phyloP scores from a whole-genome alignment of 352 stramenopile genomes.

The Pythium pectinolyticum region DNA sequence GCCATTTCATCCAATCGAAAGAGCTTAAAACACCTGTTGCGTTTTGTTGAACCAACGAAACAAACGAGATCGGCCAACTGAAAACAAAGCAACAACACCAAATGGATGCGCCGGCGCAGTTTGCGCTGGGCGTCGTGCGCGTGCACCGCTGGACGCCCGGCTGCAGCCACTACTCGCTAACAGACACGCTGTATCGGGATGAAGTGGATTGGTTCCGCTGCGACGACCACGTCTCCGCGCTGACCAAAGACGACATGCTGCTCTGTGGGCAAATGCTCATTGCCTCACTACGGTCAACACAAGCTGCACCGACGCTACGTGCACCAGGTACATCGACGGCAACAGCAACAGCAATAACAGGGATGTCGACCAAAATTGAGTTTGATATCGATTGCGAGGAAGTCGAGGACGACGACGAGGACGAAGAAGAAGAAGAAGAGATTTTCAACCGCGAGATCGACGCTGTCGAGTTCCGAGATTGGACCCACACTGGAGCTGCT shows the following conservation, averaged over 20 bases:
- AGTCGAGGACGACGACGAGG: constrained; percentile 4
- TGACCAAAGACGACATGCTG: constrained; percentile 29
- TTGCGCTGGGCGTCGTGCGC: constrained; percentile 30
- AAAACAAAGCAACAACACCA: neutral
- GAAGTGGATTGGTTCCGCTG: constrained; percentile 35
- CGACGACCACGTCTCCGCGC: constrained; percentile 10
- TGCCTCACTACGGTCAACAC: constrained; percentile 19
- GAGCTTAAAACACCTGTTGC: no score
- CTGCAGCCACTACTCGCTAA: constrained; percentile 27
- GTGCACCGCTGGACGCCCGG: constrained; percentile 28
- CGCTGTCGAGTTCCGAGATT: constrained; percentile 37
- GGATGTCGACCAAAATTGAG: constrained; percentile 1
- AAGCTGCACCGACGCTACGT: constrained; percentile 14
- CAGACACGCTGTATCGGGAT: constrained; percentile 26
- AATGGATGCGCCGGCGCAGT: constrained; percentile 29
- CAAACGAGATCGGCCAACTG: neutral
- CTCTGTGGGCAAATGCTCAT: constrained; percentile 29
- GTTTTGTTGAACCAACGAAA: neutral
- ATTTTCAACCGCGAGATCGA: constrained; percentile 71
- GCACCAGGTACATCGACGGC: neutral
- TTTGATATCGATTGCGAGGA: constrained; percentile 27
- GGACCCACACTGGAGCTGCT: constrained; percentile 17
- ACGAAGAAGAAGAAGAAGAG: constrained; percentile 63
- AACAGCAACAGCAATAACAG: no score
- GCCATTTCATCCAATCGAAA: no score